Evolutionary conservation across 306 rosid genomes (phyloP), one percentile per base, ranked within the genome.

Genomic region (Dryas octopetala): DNA sequence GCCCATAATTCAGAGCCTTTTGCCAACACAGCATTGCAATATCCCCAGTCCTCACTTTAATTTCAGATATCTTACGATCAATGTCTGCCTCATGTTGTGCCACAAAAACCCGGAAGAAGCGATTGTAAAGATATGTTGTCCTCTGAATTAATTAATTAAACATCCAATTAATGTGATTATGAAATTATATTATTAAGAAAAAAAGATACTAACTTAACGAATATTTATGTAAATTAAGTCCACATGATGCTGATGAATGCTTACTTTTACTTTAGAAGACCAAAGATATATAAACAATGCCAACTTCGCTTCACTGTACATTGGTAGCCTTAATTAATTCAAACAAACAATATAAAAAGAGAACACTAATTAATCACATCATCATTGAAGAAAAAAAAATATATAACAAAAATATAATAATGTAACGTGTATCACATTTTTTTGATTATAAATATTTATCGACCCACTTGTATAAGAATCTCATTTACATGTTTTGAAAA

Each of bases 251-350:
- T 3, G 48, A 44, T 41, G 47, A 78, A 28, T 11, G 16, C 81
- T 6, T 67, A 84, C 88, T 65, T 70, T 80, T 71, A 74, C 78
- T 50, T 80, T 74, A 2, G 85, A 81, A 38, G 73, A 79, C 88
- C 85, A 85, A 15, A 85, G 81, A 53, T 85, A 85, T 2, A 84
- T 47, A 5, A 84, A 71, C 43, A 84, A 61, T 45, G 81, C 88
- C 68, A 84, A 59, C 78, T 84, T 84, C 11, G 74, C 79, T 71
- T 78, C 85, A 48, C 57, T 17, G 73, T 84, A 81, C 43, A 84
- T 53, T 41, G 88, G 88, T 53, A 81, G 49, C 86, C 88, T 81
- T 53, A 4, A 67, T 81, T 53, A 4, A 67, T 32, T 32, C 38
- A 32, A 32, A 32, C 38, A 10, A 55, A 67, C 50, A 26, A 67